These are phyloP conservation scores for Polyporus tsugae DNA, from an alignment of 1,284 basidiomycete species.

Conservation along the genomic window DNA sequence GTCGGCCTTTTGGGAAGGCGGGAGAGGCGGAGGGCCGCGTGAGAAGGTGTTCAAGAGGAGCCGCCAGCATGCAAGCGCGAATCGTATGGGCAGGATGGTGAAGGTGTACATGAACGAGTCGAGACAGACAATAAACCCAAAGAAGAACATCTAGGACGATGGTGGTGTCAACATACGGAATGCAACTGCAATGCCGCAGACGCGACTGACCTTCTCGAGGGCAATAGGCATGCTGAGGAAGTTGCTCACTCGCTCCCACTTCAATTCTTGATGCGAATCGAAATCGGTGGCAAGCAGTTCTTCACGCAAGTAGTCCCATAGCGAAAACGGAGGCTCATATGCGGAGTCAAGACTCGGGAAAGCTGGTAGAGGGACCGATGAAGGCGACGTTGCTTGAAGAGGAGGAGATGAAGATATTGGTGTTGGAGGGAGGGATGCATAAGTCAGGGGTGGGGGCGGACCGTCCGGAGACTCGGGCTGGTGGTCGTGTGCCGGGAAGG, in stretches of 20 bases:
- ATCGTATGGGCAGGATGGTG: constrained; percentile 95
- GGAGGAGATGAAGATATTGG: constrained; percentile 63
- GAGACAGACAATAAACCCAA: constrained; percentile 94
- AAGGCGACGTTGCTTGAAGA: constrained; percentile 37
- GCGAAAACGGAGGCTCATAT: constrained; percentile 68
- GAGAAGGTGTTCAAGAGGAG: constrained; percentile 63
- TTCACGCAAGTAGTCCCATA: constrained; percentile 93
- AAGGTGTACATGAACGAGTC: constrained; percentile 99
- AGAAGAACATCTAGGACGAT: constrained; percentile 79
- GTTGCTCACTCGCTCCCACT: constrained; percentile 98
- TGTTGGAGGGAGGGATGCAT: constrained; percentile 76
- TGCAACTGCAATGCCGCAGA: background rate
- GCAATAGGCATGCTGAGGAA: constrained; percentile 94
- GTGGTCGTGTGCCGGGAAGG: constrained; percentile 30
- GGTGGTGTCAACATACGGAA: constrained; percentile 9
- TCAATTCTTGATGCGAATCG: constrained; percentile 92
- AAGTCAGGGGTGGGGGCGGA: constrained; percentile 47
- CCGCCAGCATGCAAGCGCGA: constrained; percentile 70
- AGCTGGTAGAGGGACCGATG: constrained; percentile 31
- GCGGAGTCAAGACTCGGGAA: constrained; percentile 34
- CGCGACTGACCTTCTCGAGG: constrained; percentile 83
- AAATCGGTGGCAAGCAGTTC: constrained; percentile 91
- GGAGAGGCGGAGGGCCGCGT: constrained; percentile 62
- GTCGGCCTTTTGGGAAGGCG: constrained; percentile 92
- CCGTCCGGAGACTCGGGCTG: constrained; percentile 21